phyloP scores from a whole-genome alignment of 2,329 filamentous ascomycete species.

The Fusarium humuli region DNA sequence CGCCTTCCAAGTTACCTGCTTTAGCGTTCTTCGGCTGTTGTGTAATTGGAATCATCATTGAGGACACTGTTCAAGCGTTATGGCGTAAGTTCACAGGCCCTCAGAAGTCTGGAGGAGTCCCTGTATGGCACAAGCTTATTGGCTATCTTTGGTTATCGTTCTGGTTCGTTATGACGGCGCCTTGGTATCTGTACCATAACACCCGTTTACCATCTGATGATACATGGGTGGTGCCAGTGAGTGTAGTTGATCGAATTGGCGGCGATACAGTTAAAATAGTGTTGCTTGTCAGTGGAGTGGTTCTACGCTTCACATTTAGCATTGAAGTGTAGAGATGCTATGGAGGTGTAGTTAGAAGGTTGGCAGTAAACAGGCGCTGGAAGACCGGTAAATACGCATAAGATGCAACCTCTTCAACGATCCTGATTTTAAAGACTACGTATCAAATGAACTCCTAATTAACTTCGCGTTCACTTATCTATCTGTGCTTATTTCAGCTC shows the following conservation, averaged over 20 bases:
- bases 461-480: too few relatives aligned
- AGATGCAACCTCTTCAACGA: too few relatives aligned
- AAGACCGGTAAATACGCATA: neutral
- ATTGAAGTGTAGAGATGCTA: neutral
- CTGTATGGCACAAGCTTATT: neutral
- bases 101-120: neutral
- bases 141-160: neutral
- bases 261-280: too few relatives aligned
- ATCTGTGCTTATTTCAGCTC: neutral
- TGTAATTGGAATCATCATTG: neutral
- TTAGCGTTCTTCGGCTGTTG: neutral
- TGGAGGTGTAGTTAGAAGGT: rapidly evolving
- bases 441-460: too few relatives aligned
- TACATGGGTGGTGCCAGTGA: neutral
- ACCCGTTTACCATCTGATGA: neutral
- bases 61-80: neutral
- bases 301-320: neutral
- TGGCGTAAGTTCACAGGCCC: neutral
- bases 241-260: neutral
- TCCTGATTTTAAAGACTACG: too few relatives aligned
- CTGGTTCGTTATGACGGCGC: neutral
- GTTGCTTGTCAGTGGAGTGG: neutral
- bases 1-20: neutral
- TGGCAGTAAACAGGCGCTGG: too few relatives aligned
- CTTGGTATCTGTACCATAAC: neutral